phyloP scores from a whole-genome alignment of 306 rosid species.

The Glycine soja region DNA sequence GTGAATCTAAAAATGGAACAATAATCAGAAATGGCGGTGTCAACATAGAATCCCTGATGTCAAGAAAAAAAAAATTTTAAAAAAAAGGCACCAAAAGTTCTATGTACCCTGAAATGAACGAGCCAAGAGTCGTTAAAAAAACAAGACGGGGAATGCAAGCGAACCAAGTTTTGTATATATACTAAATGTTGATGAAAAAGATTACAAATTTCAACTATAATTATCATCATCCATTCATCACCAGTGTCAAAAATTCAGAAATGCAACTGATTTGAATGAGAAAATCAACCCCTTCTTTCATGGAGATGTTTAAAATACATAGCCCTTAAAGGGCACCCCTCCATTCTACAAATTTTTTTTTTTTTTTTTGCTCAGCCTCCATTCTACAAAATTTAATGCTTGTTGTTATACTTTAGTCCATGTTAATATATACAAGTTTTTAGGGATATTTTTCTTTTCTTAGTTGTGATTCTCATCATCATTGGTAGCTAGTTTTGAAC shows the following conservation, averaged over 20 bases:
- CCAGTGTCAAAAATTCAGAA: background rate
- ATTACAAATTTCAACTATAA: background rate
- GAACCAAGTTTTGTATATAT: background rate
- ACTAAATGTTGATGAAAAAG: conserved; percentile 2
- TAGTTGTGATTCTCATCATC: background rate
- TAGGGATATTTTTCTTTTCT: background rate
- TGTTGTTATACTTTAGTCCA: background rate
- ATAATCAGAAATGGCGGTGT: conserved; percentile 16
- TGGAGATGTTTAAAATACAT: background rate
- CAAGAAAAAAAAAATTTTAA: background rate
- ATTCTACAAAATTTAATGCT: background rate
- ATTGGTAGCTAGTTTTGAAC: background rate
- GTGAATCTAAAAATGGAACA: conserved; percentile 64
- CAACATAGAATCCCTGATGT: conserved; percentile 6
- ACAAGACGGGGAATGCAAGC: background rate
- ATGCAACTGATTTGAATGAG: background rate
- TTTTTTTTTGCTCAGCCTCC: too few relatives aligned
- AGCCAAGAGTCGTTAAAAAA: background rate
- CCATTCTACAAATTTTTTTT: background rate
- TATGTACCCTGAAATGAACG: background rate
- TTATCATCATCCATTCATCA: background rate
- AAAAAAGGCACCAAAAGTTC: background rate
- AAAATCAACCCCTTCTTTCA: background rate
- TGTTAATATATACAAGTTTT: background rate
- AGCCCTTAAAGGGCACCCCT: background rate